Percentiles rank a stretch among this genome's conserved stretches.
Evolutionary conservation across 78 protist species (phyloP).

Genomic region (Dictyostelium citrinum): DNA sequence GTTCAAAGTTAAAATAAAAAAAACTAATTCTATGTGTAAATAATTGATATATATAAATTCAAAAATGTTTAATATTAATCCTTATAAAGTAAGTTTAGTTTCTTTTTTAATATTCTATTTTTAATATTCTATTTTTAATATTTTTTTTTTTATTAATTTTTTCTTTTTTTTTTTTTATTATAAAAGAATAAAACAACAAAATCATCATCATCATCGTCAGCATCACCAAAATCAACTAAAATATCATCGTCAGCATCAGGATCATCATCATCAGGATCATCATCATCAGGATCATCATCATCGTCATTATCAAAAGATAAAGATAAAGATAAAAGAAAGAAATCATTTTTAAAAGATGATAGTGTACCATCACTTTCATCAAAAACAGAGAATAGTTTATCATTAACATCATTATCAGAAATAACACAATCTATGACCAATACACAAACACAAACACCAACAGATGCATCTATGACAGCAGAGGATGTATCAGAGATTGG

Average conservation of each 20-base stretch:
- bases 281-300: background rate
- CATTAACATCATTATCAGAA: constrained; percentile 60
- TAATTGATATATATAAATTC: background rate
- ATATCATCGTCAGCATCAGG: background rate
- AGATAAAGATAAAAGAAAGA: background rate
- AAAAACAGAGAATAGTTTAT: constrained; percentile 28
- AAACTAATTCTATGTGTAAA: background rate
- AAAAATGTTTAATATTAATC: constrained; percentile 49
- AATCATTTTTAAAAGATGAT: constrained; percentile 29
- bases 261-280: background rate
- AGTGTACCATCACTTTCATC: background rate
- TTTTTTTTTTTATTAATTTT: background rate
- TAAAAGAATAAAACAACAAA: background rate
- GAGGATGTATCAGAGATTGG: constrained; percentile 63
- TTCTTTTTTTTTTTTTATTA: background rate
- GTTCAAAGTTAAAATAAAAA: background rate
- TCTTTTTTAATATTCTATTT: too few species aligned
- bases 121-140: background rate
- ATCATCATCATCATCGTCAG: background rate
- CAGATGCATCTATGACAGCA: constrained; percentile 34
- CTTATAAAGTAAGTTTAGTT: constrained; percentile 12
- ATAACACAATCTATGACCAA: constrained; percentile 57
- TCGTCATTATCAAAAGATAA: background rate
- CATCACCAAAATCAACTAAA: background rate
- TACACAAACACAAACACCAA: constrained; percentile 53